Conservation (phyloP, 257 asterid genomes). For the Solanum gracilifrons region DNA sequence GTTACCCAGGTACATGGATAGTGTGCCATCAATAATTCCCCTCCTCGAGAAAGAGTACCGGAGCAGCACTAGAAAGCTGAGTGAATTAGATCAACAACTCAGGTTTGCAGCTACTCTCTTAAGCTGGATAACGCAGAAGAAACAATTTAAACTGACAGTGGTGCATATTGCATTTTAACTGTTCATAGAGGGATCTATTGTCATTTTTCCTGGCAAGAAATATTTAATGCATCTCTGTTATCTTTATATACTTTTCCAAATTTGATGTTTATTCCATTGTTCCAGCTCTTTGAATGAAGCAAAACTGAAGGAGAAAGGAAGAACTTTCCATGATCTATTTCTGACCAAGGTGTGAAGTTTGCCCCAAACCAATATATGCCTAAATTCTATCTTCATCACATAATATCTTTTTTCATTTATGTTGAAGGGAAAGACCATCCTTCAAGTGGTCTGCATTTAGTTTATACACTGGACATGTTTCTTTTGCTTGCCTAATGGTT, state of each 20-base stretch:
- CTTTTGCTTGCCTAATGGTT: neutral
- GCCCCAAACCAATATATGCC: neutral
- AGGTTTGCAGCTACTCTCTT: constrained; percentile 33
- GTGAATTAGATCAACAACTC: constrained; percentile 81
- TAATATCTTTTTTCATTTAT: neutral
- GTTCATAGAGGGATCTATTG: neutral
- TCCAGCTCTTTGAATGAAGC: constrained; percentile 83
- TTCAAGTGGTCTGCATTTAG: neutral
- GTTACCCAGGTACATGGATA: constrained; percentile 69
- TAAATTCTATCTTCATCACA: neutral
- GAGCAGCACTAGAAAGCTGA: constrained; percentile 66
- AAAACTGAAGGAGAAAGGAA: constrained; percentile 92
- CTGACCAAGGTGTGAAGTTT: constrained; percentile 65
- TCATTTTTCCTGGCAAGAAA: neutral
- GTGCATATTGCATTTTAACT: neutral
- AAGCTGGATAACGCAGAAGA: neutral
- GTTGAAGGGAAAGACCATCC: neutral
- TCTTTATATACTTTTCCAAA: constrained; percentile 1
- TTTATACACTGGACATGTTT: neutral
- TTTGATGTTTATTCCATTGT: constrained; percentile 8
- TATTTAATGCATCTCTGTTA: neutral
- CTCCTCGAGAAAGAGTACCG: constrained; percentile 91
- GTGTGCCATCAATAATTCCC: constrained; percentile 83
- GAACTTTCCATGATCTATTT: constrained; percentile 80
- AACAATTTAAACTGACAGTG: neutral